Base-by-base conservation (phyloP, 306 rosid genomes). In the Vachellia pachyceras region DNA sequence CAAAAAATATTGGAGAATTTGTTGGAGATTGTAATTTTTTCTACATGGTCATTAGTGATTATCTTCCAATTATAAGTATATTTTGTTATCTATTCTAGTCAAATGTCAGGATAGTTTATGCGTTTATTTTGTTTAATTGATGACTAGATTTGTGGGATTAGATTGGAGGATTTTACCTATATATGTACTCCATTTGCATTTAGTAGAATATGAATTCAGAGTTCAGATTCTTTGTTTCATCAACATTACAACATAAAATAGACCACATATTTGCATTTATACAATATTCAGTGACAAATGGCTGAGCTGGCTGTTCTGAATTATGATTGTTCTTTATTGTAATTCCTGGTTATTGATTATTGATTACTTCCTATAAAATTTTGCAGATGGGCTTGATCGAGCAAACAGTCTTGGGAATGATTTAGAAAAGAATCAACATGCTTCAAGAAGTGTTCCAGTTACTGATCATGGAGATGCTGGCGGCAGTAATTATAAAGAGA, bases 311-410 rank as follows among this genome's bases (percentile, higher is more conserved):
- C 18, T 36, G 60, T 80, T 69, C 63, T 78, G 20, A 72, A 36
- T 14, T 23, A 60, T 42, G 23, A 25, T 11, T 23, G 64, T 74
- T 61, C 57, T 41, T 50, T 22, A 15, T 64, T 69, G 82, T 74
- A 60, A 78, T 69, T 72, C 76, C 46, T 77, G 42, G 39, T 18
- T 64, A n/a, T 75, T 58, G 33, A 22, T 71, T 80, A 37, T 78
- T 58, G n/a, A 22, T 71, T 80, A 37, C 54, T 61, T 83, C 47
- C 55, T 73, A 42, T 77, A 15, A 55, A 74, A 81, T 25, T 76
- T 37, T 84, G 81, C 78, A 91, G 97, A 91, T 75, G 90, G 90
- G 72, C 76, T 84, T 83, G 91, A 90, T 85, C 90, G 88, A 79
- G 37, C 86, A 73, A 87, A 83, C 83, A 86, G 86, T 85, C 83